Base-by-base conservation (phyloP, 169 alveolate genomes). In the Eimeria necatrix region DNA sequence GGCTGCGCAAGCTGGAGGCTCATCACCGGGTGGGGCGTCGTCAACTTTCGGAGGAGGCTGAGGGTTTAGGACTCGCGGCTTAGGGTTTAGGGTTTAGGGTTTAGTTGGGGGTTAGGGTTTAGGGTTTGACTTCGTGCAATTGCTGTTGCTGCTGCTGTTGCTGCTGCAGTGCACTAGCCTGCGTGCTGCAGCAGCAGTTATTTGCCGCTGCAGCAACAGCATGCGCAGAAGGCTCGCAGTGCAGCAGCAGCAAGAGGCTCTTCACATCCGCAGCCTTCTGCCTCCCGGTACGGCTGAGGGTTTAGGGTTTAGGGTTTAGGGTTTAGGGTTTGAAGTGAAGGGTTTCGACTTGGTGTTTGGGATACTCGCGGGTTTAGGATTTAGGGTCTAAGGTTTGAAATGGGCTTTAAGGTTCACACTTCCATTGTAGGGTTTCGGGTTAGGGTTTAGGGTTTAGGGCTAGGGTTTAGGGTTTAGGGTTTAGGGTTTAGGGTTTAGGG, bases 121-220 rank as follows among this genome's bases (percentile, higher is more conserved):
- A 32, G 41, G 41, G 41, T 32, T 32, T 32, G 22, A 7, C 74
- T 7, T 4, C 74, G 22, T 64, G 74, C 8, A 6, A 6, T 64
- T 64, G 26, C 4, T 32, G 24, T 64, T 32, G 41, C 22, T 73
- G 83, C 20, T 22, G 83, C 52, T 73, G 83, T 9, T 73, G 83
- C 83, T 73, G 83, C 83, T 73, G 48, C 83, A 73, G 83, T 73
- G 83, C 51, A 48, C 83, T 16, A 41, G 83, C 52, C 1, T 73
- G 83, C 83, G 83, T 22, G 83, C 83, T 73, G 83, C 83, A 73
- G 83, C 83, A 73, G 83, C 83, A 73, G 83, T 73, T 41, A 73
- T 73, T 41, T 73, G 83, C 83, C 83, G 83, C 83, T 73, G 83
- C 83, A 73, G 83, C 83, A 73, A 73, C 83, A 73, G 83, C 83